These are phyloP conservation scores for Hymenoscyphus linearis DNA, from an alignment of 2,329 filamentous ascomycete species.

Conservation along the genomic window DNA sequence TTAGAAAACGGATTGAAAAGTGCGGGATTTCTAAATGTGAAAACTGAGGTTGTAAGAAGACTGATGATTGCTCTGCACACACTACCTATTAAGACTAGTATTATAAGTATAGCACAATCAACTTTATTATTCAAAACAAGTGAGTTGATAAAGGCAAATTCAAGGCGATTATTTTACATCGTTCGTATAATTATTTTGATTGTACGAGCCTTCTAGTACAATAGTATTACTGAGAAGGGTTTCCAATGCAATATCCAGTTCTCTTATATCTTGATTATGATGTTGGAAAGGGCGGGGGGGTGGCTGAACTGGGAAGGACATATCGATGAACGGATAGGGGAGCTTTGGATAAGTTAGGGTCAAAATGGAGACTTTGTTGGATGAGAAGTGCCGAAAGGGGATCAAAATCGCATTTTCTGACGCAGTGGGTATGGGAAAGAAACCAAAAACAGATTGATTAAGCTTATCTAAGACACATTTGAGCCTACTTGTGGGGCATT, in stretches of 20 bases:
- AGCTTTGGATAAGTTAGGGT: slow-evolving; percentile 5
- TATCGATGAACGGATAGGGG: not conserved
- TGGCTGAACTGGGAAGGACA: slow-evolving; percentile 5
- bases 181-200: too few species aligned
- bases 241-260: too few species aligned
- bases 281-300: slow-evolving; percentile 7
- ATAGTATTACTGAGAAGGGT: too few species aligned
- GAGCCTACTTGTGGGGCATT: too few species aligned
- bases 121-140: too few species aligned
- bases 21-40: slow-evolving; percentile 5
- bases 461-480: too few species aligned
- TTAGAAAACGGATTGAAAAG: slow-evolving; percentile 2
- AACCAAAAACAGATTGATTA: not conserved
- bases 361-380: slow-evolving; percentile 8
- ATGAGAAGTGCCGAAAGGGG: slow-evolving; percentile 2
- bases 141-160: too few species aligned
- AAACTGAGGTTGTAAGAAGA: not conserved
- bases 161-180: too few species aligned
- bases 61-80: too few species aligned
- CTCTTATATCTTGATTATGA: slow-evolving; percentile 3
- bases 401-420: slow-evolving; percentile 4
- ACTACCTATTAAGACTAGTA: too few species aligned
- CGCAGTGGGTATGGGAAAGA: slow-evolving; percentile 5
- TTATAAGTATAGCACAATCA: too few species aligned
- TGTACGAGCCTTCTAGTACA: too few species aligned